These are phyloP conservation scores for Drechslerella stenobrocha DNA, from an alignment of 2,329 filamentous ascomycete species.

Conservation along the genomic window DNA sequence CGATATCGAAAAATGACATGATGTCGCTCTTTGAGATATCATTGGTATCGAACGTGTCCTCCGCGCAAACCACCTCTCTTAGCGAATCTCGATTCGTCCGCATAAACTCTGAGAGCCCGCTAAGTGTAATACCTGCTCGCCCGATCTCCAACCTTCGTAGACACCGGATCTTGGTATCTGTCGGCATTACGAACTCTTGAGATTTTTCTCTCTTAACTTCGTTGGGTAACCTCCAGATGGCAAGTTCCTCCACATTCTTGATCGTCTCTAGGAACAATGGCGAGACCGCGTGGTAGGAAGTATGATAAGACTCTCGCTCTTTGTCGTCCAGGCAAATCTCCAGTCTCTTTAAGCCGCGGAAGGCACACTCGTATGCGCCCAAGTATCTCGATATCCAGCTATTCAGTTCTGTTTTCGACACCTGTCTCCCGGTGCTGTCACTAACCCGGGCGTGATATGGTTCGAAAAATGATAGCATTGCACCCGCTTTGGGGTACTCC, in stretches of 20 bases:
- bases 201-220: conserved; percentile 12
- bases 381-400: conserved; percentile 18
- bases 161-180: conserved; percentile 9
- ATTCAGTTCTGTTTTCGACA: conserved; percentile 17
- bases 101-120: conserved; percentile 19
- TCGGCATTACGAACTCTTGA: conserved; percentile 20
- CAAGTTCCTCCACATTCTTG: conserved; percentile 28
- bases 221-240: conserved; percentile 23
- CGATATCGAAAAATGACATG: conserved; percentile 9
- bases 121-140: conserved; percentile 2
- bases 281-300: conserved; percentile 21
- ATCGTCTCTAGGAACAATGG: conserved; percentile 28
- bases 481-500: conserved; percentile 31
- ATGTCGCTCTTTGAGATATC: conserved; percentile 11
- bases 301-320: conserved; percentile 35
- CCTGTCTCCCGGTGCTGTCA: conserved; percentile 18
- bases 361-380: conserved; percentile 26
- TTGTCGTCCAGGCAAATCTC: conserved; percentile 39
- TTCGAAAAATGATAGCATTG: conserved; percentile 37
- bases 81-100: conserved; percentile 13
- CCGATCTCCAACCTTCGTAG: conserved; percentile 24
- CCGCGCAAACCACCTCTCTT: conserved; percentile 19
- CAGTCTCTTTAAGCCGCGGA: conserved; percentile 12
- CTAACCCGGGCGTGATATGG: conserved; percentile 34
- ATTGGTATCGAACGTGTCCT: conserved; percentile 15